Conservation (phyloP, 176 grass and related monocot genomes). For the Guadua angustifolia region DNA sequence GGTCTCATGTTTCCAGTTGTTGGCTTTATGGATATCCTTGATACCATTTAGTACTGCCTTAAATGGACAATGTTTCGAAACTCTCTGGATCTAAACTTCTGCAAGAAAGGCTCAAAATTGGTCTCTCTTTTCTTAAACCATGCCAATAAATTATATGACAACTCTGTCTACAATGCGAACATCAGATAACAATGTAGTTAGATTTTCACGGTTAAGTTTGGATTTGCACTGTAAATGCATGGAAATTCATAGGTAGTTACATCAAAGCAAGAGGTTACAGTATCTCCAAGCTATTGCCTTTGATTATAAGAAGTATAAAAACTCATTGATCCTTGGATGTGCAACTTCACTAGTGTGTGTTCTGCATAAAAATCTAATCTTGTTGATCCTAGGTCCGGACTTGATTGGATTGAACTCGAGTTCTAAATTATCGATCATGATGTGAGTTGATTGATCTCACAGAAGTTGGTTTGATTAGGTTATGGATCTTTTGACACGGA, state of each 20-base stretch:
- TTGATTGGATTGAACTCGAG: constrained; percentile 2
- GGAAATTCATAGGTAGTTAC: background rate
- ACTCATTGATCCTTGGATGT: background rate
- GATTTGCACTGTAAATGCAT: background rate
- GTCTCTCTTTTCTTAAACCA: background rate
- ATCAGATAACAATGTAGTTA: background rate
- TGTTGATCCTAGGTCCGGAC: background rate
- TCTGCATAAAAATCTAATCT: background rate
- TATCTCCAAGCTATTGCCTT: background rate
- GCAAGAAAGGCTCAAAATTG: constrained; percentile 2
- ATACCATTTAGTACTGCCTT: background rate
- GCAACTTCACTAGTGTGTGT: background rate
- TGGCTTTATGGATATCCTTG: background rate
- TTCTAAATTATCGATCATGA: background rate
- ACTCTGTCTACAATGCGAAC: background rate
- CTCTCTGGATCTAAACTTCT: background rate
- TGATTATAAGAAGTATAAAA: background rate
- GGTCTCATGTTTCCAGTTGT: background rate
- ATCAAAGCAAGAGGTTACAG: background rate
- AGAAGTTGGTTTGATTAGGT: background rate
- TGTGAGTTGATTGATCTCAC: constrained; percentile 24
- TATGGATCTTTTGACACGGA: background rate
- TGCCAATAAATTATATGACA: constrained; percentile 12
- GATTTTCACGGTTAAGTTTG: background rate
- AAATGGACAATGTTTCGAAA: background rate